Conservation (phyloP, 192 early-diverging fungal species). For the Entomortierella lignicola region DNA sequence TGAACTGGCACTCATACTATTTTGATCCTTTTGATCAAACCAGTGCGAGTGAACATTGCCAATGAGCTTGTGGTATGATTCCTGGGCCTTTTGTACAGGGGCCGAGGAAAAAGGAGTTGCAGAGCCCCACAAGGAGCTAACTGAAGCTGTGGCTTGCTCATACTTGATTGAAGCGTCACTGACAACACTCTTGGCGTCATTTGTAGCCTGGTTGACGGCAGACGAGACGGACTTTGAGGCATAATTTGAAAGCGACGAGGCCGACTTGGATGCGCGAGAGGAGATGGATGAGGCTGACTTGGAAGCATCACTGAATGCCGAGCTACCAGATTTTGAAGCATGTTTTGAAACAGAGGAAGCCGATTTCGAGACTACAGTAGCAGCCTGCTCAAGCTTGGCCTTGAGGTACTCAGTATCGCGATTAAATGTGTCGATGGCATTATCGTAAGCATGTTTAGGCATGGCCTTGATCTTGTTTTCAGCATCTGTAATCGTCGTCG, state of each 20-base stretch:
- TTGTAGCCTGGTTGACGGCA: slow-evolving; percentile 15
- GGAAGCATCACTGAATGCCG: slow-evolving; percentile 10
- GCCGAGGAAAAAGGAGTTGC: slow-evolving; percentile 16
- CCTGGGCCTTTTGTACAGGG: slow-evolving; percentile 10
- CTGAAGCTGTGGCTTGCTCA: slow-evolving; percentile 35
- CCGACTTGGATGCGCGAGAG: slow-evolving; percentile 25
- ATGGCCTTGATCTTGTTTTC: slow-evolving; percentile 47
- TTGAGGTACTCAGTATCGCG: slow-evolving; percentile 29
- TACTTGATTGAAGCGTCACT: slow-evolving; percentile 25
- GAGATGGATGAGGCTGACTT: slow-evolving; percentile 15
- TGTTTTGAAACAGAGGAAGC: slow-evolving; percentile 19
- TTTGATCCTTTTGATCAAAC: slow-evolving; percentile 5
- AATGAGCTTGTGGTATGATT: slow-evolving; percentile 18
- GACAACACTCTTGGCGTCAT: slow-evolving; percentile 29
- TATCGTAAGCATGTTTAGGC: slow-evolving; percentile 24
- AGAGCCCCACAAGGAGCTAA: slow-evolving; percentile 24
- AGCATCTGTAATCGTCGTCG: slow-evolving; percentile 8
- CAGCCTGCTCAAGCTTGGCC: slow-evolving; percentile 40
- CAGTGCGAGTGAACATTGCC: slow-evolving; percentile 10
- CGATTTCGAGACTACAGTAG: slow-evolving; percentile 34
- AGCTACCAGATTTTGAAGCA: slow-evolving; percentile 24
- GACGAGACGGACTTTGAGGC: slow-evolving; percentile 41
- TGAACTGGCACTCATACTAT: slow-evolving; percentile 19
- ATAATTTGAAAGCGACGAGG: slow-evolving; percentile 2
- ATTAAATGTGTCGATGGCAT: slow-evolving; percentile 36